Evolutionary conservation across 208 protist genomes (phyloP).

Genomic region (Wallacemonas sp.): DNA sequence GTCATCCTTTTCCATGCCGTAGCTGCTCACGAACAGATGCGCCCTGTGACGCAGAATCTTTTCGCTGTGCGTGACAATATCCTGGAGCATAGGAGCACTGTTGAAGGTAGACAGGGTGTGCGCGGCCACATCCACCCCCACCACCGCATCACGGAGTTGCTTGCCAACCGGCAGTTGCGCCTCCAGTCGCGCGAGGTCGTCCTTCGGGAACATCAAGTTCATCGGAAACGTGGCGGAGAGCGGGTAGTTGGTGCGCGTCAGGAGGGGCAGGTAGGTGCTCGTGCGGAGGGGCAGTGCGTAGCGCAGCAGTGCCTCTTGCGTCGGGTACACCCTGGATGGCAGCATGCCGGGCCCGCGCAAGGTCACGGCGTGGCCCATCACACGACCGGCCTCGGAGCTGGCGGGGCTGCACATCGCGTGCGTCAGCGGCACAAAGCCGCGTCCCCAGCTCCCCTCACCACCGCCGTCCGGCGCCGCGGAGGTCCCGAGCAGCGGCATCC

Average conservation of each 20-base stretch:
- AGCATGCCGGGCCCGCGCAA: conserved; percentile 68
- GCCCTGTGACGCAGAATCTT: conserved; percentile 41
- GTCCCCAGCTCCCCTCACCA: conserved; percentile 7
- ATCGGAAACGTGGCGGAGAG: conserved; percentile 71
- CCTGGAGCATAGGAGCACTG: conserved; percentile 59
- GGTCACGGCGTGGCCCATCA: conserved; percentile 72
- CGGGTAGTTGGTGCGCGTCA: conserved; percentile 63
- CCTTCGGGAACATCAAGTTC: conserved; percentile 44
- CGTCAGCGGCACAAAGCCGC: conserved; percentile 60
- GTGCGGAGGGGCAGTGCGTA: conserved; percentile 73
- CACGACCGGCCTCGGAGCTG: conserved; percentile 40
- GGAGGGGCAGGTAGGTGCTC: conserved; percentile 57
- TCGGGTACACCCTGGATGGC: conserved; percentile 45
- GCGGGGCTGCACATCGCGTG: conserved; percentile 46
- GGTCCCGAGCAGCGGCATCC: conserved; percentile 48
- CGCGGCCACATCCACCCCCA: conserved; percentile 53
- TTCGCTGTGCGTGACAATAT: conserved; percentile 31
- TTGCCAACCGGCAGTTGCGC: conserved; percentile 13
- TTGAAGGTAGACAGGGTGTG: conserved; percentile 74
- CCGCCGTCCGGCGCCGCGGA: conserved; percentile 5
- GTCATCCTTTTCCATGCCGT: conserved; percentile 75
- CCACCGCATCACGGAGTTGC: conserved; percentile 12
- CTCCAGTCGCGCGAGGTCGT: conserved; percentile 1
- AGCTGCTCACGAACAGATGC: conserved; percentile 46
- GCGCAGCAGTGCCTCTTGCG: conserved; percentile 76